Evolutionary conservation across 176 grass and related monocot genomes (phyloP).

Genomic region (Elaeis guineensis): DNA sequence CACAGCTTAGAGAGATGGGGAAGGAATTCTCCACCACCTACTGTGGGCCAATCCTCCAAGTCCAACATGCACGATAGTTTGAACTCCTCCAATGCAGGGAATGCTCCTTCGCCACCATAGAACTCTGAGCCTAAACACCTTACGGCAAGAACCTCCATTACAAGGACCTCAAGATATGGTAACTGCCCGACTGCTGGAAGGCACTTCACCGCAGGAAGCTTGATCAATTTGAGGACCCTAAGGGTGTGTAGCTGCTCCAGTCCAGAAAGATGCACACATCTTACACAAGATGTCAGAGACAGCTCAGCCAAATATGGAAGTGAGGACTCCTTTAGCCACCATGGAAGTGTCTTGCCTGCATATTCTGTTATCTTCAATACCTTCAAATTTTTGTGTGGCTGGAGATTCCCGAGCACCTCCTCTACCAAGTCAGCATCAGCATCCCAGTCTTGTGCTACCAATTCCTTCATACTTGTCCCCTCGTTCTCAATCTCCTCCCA

Average conservation of each 20-base stretch:
- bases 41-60: not conserved
- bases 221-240: not conserved
- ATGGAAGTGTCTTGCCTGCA: not conserved
- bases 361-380: not conserved
- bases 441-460: not conserved
- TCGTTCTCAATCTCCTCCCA: no score
- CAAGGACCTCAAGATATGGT: not conserved
- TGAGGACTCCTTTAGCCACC: not conserved
- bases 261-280: not conserved
- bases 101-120: no score
- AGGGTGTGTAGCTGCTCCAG: no score
- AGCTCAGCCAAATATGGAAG: not conserved
- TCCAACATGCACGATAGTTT: not conserved
- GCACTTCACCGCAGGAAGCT: not conserved
- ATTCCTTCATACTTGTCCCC: no score
- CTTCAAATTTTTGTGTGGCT: not conserved
- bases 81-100: conserved; percentile 1
- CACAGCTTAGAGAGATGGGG: not conserved
- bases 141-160: not conserved
- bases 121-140: no score
- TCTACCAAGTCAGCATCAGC: not conserved
- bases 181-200: not conserved
- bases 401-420: not conserved
- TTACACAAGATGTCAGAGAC: not conserved
- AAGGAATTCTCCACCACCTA: not conserved